phyloP scores from a whole-genome alignment of 1,139 yeast genomes.

The Wickerhamomyces sp. region DNA sequence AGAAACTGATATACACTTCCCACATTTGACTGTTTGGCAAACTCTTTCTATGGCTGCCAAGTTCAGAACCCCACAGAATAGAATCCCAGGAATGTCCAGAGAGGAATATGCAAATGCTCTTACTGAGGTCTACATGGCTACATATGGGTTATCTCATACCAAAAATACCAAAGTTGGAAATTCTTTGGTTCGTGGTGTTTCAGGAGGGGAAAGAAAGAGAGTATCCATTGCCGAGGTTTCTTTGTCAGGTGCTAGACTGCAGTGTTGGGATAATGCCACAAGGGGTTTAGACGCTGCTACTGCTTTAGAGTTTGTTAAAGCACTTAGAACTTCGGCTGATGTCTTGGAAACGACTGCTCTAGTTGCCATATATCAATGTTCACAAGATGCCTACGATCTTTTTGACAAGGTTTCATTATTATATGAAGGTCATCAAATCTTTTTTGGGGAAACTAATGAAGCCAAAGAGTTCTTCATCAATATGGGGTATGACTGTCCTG shows the following conservation, averaged over 20 bases:
- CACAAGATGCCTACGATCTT: constrained; percentile 69
- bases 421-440: constrained; percentile 76
- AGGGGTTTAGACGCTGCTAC: constrained; percentile 75
- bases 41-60: constrained; percentile 63
- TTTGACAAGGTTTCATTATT: constrained; percentile 72
- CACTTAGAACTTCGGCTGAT: constrained; percentile 60
- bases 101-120: constrained; percentile 56
- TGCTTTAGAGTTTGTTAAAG: constrained; percentile 68
- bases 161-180: constrained; percentile 64
- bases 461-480: constrained; percentile 58
- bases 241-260: constrained; percentile 55
- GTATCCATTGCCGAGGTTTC: constrained; percentile 71
- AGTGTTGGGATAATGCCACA: constrained; percentile 74
- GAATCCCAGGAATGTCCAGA: constrained; percentile 57
- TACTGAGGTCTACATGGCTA: constrained; percentile 67
- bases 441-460: constrained; percentile 54
- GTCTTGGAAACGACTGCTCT: constrained; percentile 56
- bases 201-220: constrained; percentile 82
- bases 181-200: constrained; percentile 68
- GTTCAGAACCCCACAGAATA: constrained; percentile 61
- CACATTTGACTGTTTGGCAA: constrained; percentile 67
- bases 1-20: constrained; percentile 68
- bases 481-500: constrained; percentile 71
- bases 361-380: constrained; percentile 80
- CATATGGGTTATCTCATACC: constrained; percentile 66